These are phyloP conservation scores for Puccinia polysora DNA, from an alignment of 1,284 basidiomycete species.

Conservation along the genomic window DNA sequence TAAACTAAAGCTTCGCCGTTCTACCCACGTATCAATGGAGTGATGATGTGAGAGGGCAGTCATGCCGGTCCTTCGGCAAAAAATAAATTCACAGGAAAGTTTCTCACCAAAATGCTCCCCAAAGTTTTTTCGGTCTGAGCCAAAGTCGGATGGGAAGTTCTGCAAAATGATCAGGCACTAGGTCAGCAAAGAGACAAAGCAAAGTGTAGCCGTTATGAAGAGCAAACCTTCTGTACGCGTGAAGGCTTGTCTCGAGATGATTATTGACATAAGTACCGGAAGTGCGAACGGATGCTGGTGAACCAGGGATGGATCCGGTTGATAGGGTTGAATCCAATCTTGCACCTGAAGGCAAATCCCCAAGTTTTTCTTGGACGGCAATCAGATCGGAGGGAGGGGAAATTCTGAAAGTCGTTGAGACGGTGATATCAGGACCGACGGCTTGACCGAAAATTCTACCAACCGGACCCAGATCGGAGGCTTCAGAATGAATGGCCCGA, in stretches of 20 bases:
- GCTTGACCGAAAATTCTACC: conserved; percentile 1
- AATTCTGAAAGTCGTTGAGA: conserved; percentile 31
- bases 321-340: not conserved
- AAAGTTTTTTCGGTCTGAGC: conserved; percentile 26
- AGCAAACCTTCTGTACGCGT: conserved; percentile 4
- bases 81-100: not conserved
- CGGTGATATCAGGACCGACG: conserved; percentile 30
- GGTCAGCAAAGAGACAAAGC: not conserved
- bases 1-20: conserved; percentile 39
- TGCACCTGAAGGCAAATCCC: conserved; percentile 1
- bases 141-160: conserved; percentile 29
- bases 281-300: not conserved
- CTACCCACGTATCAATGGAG: not conserved
- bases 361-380: conserved; percentile 9
- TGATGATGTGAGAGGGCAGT: not conserved
- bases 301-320: not conserved
- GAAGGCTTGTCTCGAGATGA: conserved; percentile 3
- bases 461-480: not conserved
- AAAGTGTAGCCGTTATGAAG: not conserved
- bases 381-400: conserved; percentile 30
- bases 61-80: too few species aligned
- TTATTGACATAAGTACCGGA: not conserved
- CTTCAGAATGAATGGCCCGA: conserved; percentile 28
- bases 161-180: conserved; percentile 1
- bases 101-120: conserved; percentile 18